phyloP scores from a whole-genome alignment of 73 alveolate genomes.

The Durusdinium trenchii region DNA sequence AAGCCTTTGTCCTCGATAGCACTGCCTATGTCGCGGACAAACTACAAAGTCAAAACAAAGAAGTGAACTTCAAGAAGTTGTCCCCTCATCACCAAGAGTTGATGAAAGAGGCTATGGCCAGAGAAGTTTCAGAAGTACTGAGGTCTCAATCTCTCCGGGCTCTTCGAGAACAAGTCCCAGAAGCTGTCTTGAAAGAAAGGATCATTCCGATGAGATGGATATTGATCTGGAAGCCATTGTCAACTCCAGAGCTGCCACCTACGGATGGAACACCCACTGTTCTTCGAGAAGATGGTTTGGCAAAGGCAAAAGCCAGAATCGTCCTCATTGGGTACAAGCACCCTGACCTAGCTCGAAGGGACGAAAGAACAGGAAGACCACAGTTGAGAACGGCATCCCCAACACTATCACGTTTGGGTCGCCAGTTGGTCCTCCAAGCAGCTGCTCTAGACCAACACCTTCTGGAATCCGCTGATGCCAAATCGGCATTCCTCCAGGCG shows the following conservation, averaged over 20 bases:
- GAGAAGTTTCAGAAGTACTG: conserved; percentile 34
- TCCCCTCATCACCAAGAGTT: background rate
- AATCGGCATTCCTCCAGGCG: conserved; percentile 10
- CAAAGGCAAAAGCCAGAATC: conserved; percentile 22
- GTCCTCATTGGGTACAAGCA: conserved; percentile 58
- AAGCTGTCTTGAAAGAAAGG: background rate
- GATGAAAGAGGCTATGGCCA: conserved; percentile 47
- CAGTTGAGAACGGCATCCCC: conserved; percentile 8
- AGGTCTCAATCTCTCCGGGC: background rate
- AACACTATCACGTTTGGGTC: background rate
- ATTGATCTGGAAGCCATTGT: conserved; percentile 26
- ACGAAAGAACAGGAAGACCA: background rate
- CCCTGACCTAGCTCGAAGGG: conserved; percentile 19
- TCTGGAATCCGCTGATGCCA: conserved; percentile 29
- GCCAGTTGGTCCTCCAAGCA: background rate
- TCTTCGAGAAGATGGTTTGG: background rate
- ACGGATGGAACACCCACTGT: background rate
- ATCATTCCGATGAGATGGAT: conserved; percentile 29
- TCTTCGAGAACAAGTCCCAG: background rate
- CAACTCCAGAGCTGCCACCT: background rate
- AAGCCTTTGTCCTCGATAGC: background rate
- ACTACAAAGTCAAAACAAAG: conserved; percentile 1
- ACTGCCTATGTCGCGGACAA: background rate
- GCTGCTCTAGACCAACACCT: conserved; percentile 3
- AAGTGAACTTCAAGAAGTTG: conserved; percentile 15